A percentile compares a stretch with the other conserved stretches of the same genome.
Conservation (phyloP, 1,284 basidiomycete species). For the Ceratobasidium sp. region DNA sequence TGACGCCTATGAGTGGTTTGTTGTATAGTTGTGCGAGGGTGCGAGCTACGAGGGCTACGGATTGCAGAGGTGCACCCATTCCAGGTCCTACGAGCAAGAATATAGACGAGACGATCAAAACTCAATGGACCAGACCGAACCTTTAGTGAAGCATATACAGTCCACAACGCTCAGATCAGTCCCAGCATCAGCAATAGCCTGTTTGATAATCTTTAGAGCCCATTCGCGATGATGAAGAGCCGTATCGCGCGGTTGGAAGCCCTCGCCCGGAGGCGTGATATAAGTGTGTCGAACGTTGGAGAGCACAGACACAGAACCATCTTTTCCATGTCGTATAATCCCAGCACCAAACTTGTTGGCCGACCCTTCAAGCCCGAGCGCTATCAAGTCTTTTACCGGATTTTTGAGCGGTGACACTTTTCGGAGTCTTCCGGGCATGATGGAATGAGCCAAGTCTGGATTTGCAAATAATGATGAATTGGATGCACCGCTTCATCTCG, state of each 20-base stretch:
- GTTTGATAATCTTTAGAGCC: constrained; percentile 85
- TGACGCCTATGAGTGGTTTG: constrained; percentile 96
- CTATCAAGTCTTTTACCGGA: constrained; percentile 58
- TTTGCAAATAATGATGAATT: constrained; percentile 1
- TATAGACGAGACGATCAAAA: neutral
- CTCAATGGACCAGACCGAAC: too few relatives aligned
- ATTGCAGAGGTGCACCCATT: constrained; percentile 97
- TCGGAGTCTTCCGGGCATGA: constrained; percentile 36
- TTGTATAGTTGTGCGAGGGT: constrained; percentile 89
- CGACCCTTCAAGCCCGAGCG: constrained; percentile 92
- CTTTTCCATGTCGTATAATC: constrained; percentile 84
- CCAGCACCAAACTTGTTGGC: constrained; percentile 99
- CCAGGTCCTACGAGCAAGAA: constrained; percentile 87
- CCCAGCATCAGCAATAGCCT: constrained; percentile 79
- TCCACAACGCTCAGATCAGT: constrained; percentile 84
- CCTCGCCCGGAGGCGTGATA: constrained; percentile 97
- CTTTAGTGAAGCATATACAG: constrained; percentile 98
- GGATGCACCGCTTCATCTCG: constrained; percentile 10
- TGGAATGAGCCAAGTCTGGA: neutral
- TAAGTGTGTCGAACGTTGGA: constrained; percentile 96
- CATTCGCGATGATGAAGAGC: constrained; percentile 96
- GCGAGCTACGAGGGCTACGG: constrained; percentile 94
- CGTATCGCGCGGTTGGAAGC: constrained; percentile 95
- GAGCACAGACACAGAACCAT: constrained; percentile 77
- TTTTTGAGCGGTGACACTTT: constrained; percentile 45